phyloP scores from a whole-genome alignment of 73 alveolate genomes.

The Tetrahymena malaccensis region DNA sequence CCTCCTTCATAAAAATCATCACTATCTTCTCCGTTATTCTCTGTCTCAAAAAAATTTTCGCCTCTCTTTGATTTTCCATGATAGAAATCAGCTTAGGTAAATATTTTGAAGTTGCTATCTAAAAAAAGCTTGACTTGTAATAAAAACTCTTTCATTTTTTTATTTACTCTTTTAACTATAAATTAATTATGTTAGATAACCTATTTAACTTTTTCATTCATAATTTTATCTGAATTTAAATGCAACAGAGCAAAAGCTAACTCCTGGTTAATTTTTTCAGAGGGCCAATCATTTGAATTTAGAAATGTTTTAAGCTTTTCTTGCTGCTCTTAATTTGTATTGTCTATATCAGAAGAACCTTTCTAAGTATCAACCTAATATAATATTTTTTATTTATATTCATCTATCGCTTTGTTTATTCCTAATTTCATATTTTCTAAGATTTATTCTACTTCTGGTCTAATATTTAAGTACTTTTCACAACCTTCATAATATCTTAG shows the following conservation, averaged over 20 bases:
- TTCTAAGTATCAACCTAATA: neutral
- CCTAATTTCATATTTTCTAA: neutral
- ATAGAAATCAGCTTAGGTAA: neutral
- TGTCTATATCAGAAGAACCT: neutral
- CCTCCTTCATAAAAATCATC: neutral
- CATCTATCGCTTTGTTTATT: neutral
- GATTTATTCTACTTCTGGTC: neutral
- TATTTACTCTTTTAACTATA: neutral
- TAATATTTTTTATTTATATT: neutral
- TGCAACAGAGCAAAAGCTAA: neutral
- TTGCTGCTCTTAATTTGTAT: neutral
- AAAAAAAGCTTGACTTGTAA: neutral
- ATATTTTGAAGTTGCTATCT: neutral
- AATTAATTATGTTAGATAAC: neutral
- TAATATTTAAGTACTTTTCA: neutral
- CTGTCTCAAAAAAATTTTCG: neutral
- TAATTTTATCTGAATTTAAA: neutral
- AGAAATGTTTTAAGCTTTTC: neutral
- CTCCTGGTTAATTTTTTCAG: neutral
- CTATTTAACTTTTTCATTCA: neutral
- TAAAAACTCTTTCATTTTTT: neutral
- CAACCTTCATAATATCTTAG: neutral
- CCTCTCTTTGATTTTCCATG: neutral
- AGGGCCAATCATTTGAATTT: neutral
- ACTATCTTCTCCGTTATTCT: neutral